Percentiles rank a stretch among this genome's conserved stretches.
Evolutionary conservation across 139 green algal genomes (phyloP).

Genomic region (Chlorella sp.): DNA sequence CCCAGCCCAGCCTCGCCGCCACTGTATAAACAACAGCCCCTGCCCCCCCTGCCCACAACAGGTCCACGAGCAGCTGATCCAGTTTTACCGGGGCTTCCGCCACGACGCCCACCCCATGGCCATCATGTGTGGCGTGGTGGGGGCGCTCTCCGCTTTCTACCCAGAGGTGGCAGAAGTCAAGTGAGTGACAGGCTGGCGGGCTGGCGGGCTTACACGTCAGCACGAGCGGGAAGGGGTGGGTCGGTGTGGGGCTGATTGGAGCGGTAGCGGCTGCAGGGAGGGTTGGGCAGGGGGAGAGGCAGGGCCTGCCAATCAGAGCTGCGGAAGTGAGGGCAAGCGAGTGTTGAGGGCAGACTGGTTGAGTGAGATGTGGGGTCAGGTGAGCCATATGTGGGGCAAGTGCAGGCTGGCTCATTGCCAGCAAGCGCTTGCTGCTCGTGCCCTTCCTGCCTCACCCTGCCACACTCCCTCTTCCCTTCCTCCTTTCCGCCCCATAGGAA

Average conservation of each 20-base stretch:
- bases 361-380: no score
- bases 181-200: background rate
- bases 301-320: no score
- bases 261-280: background rate
- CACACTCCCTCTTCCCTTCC: no score
- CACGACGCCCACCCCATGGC: slow-evolving; percentile 81
- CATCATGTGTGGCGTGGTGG: slow-evolving; percentile 71
- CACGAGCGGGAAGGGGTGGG: background rate
- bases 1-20: no score
- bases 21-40: no score
- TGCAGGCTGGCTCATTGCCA: no score
- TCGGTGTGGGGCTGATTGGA: background rate
- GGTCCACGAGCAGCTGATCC: slow-evolving; percentile 37
- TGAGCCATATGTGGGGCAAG: no score
- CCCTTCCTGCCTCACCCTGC: no score
- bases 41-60: background rate
- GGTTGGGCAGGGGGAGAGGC: background rate
- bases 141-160: slow-evolving; percentile 79
- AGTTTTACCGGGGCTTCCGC: slow-evolving; percentile 62
- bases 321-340: no score
- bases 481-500: no score
- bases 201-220: background rate
- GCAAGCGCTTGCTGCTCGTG: no score
- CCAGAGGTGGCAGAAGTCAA: slow-evolving; percentile 43
- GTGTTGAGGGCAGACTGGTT: no score